A percentile compares a stretch with the other conserved stretches of the same genome.
Evolutionary conservation across 140 eudicot genomes (phyloP).

Genomic region (Ambrosia hybrid): DNA sequence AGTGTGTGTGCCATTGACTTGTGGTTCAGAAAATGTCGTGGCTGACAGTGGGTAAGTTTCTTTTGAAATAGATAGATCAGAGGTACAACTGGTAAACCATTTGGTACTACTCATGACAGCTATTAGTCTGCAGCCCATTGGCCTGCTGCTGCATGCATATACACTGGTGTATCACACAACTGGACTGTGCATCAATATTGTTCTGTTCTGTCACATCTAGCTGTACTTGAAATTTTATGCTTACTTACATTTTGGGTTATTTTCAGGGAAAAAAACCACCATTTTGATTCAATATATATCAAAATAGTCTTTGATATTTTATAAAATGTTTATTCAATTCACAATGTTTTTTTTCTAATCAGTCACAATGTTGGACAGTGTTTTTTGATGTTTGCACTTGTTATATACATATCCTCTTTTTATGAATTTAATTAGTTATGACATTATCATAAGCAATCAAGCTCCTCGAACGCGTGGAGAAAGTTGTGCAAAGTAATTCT

Average conservation of each 20-base stretch:
- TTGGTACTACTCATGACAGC: conserved; percentile 11
- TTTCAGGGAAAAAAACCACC: neutral
- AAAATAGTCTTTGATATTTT: too few species aligned
- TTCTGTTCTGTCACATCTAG: conserved; percentile 32
- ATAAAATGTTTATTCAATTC: too few species aligned
- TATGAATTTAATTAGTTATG: too few species aligned
- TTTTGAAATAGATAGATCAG: conserved; percentile 11
- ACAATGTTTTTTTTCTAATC: too few species aligned
- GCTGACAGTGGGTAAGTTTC: conserved; percentile 17
- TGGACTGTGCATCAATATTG: conserved; percentile 18
- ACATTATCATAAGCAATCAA: too few species aligned
- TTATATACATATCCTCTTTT: too few species aligned
- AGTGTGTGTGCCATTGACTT: conserved; percentile 39
- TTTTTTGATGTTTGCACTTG: too few species aligned
- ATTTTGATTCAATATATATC: too few species aligned
- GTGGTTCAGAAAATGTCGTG: conserved; percentile 13
- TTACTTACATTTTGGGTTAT: neutral
- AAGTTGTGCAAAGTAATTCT: too few species aligned
- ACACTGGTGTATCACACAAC: conserved; percentile 26
- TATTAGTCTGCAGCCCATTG: conserved; percentile 15
- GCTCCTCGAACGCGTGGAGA: too few species aligned
- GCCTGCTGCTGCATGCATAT: conserved; percentile 17
- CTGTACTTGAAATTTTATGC: conserved; percentile 14
- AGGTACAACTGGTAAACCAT: conserved; percentile 8
- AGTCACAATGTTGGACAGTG: too few species aligned